phyloP scores from a whole-genome alignment of 495 filamentous ascomycete genomes.

The Talaromyces adpressus region DNA sequence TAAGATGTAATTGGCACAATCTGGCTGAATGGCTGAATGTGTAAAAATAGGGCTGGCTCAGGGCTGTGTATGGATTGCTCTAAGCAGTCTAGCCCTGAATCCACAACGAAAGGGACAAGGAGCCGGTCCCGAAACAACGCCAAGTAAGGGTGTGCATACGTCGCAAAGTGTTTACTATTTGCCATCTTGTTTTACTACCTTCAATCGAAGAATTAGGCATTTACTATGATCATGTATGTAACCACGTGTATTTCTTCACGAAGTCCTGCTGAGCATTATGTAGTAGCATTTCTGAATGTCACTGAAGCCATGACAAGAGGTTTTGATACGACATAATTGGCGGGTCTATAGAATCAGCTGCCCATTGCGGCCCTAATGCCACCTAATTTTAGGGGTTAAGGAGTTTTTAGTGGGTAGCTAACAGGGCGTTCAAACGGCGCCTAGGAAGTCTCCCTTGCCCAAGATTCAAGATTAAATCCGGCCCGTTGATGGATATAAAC shows the following conservation, averaged over 20 bases:
- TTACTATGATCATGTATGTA: not conserved
- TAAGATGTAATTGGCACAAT: not conserved
- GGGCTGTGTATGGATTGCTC: not conserved
- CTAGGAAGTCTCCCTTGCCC: not conserved
- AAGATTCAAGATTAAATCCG: not conserved
- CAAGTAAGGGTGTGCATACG: not conserved
- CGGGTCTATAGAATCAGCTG: not conserved
- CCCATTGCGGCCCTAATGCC: not conserved
- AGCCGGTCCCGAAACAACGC: not conserved
- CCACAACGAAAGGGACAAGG: not conserved
- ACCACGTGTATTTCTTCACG: not conserved
- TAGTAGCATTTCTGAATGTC: not conserved
- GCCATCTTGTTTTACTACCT: not conserved
- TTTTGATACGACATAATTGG: not conserved
- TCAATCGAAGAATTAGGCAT: not conserved
- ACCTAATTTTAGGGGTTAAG: not conserved
- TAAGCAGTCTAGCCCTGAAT: not conserved
- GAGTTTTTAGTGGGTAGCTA: not conserved
- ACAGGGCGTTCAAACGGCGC: not conserved
- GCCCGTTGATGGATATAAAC: not conserved
- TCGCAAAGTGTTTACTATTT: not conserved
- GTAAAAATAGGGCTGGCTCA: not conserved
- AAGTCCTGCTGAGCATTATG: not conserved
- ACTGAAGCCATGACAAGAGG: not conserved
- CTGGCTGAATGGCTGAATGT: not conserved